Percentiles rank a stretch among this genome's conserved stretches.
phyloP scores from a whole-genome alignment of 768 basidiomycete species.

The Pulveroboletus sp. region DNA sequence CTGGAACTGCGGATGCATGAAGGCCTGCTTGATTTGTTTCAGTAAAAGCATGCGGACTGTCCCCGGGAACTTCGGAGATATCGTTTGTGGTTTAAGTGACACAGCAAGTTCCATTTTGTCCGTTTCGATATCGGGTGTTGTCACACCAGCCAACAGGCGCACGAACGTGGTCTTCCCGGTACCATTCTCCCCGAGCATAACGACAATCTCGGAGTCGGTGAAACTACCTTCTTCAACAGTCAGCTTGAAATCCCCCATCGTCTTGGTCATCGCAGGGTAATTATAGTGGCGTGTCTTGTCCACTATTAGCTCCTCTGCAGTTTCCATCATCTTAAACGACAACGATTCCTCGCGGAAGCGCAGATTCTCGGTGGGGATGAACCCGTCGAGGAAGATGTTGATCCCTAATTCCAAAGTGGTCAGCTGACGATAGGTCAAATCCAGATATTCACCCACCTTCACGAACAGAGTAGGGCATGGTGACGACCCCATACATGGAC shows the following conservation, averaged over 20 bases:
- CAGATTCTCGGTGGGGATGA: slow-evolving; percentile 97
- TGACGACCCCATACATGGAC: slow-evolving; percentile 97
- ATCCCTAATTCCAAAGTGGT: slow-evolving; percentile 57
- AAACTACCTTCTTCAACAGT: slow-evolving; percentile 88
- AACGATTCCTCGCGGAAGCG: slow-evolving; percentile 96
- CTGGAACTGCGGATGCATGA: slow-evolving; percentile 99
- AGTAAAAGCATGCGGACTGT: slow-evolving; percentile 93
- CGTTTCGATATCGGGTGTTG: slow-evolving; percentile 72
- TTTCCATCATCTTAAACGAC: slow-evolving; percentile 97
- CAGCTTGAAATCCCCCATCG: slow-evolving; percentile 92
- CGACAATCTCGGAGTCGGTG: slow-evolving; percentile 99
- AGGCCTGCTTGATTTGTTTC: slow-evolving; percentile 91
- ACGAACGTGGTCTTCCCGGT: slow-evolving; percentile 99
- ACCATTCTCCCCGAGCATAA: slow-evolving; percentile 99
- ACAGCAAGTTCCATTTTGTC: slow-evolving; percentile 81
- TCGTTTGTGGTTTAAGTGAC: slow-evolving; percentile 98
- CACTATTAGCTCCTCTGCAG: slow-evolving; percentile 82
- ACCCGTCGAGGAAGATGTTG: slow-evolving; percentile 99
- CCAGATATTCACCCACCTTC: slow-evolving; percentile 63
- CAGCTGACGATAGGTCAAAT: slow-evolving; percentile 1
- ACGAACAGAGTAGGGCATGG: slow-evolving; percentile 96
- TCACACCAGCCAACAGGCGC: slow-evolving; percentile 89
- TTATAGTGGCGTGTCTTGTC: slow-evolving; percentile 88
- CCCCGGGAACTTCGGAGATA: slow-evolving; percentile 96
- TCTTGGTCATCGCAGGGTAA: slow-evolving; percentile 97